Evolutionary conservation across 495 filamentous ascomycete genomes (phyloP).

Genomic region (Delitschia confertaspora): DNA sequence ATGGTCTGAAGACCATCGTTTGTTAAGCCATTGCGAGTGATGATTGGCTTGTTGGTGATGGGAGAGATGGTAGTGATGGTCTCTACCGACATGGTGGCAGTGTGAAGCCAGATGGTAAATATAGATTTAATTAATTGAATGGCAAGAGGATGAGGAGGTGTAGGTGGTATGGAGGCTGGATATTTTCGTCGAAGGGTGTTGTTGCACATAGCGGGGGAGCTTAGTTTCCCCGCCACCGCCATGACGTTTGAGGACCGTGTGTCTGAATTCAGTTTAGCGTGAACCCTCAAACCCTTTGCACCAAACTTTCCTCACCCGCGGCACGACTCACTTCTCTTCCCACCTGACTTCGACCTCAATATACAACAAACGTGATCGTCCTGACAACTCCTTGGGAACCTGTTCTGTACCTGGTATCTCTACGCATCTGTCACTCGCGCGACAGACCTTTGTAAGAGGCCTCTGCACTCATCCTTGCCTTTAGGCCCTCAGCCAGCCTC

Average conservation of each 20-base stretch:
- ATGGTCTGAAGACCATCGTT: constrained; percentile 56
- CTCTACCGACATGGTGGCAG: constrained; percentile 61
- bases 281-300: too few relatives aligned
- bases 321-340: too few relatives aligned
- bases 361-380: constrained; percentile 11
- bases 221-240: too few relatives aligned
- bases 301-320: not conserved
- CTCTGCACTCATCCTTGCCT: not conserved
- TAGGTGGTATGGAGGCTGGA: constrained; percentile 7
- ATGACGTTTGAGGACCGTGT: constrained; percentile 2
- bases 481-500: constrained; percentile 1
- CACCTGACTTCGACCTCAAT: constrained; percentile 16
- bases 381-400: constrained; percentile 1
- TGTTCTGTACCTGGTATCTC: not conserved
- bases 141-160: constrained; percentile 3
- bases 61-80: constrained; percentile 83
- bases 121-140: constrained; percentile 12
- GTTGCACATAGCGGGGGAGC: too few relatives aligned
- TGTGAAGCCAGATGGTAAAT: not conserved
- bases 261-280: constrained; percentile 1
- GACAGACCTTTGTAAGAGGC: not conserved
- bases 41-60: constrained; percentile 65
- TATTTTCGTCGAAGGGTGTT: constrained; percentile 11
- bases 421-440: not conserved
- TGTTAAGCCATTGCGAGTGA: constrained; percentile 64